These are phyloP conservation scores for Lactuca sativa DNA, from an alignment of 129 eudicot species.

Conservation along the genomic window DNA sequence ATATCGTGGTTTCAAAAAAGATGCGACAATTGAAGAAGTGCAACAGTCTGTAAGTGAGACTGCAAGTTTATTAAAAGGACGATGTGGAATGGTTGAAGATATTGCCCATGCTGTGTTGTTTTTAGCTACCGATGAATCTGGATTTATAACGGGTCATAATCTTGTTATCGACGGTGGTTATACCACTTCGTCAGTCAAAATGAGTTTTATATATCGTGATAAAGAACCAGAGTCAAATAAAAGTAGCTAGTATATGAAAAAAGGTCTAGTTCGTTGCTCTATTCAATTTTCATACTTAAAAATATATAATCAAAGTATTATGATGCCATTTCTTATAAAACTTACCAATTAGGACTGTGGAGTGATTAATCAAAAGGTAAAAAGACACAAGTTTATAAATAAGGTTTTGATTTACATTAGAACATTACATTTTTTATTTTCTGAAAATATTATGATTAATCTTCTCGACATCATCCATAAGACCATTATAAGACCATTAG, in stretches of 20 bases:
- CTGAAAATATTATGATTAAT: no score
- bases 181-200: slow-evolving; percentile 46
- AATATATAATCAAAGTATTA: background rate
- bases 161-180: slow-evolving; percentile 87
- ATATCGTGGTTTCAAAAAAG: slow-evolving; percentile 35
- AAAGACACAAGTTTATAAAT: no score
- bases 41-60: slow-evolving; percentile 46
- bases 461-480: no score
- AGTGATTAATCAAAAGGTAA: no score
- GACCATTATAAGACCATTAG: no score
- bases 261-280: background rate
- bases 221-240: slow-evolving; percentile 15
- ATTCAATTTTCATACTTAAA: background rate
- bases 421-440: no score
- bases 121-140: slow-evolving; percentile 75
- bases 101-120: slow-evolving; percentile 66
- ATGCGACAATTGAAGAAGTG: slow-evolving; percentile 53
- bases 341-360: no score
- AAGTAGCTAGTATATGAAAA: slow-evolving; percentile 4
- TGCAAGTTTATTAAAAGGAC: slow-evolving; percentile 59
- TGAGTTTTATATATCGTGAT: slow-evolving; percentile 57
- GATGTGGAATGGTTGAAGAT: slow-evolving; percentile 67
- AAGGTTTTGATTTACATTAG: no score
- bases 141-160: slow-evolving; percentile 81
- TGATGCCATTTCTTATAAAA: no score